These are phyloP conservation scores for Thermochaetoides thermophila DNA, from an alignment of 495 filamentous ascomycete genomes.

Conservation along the genomic window DNA sequence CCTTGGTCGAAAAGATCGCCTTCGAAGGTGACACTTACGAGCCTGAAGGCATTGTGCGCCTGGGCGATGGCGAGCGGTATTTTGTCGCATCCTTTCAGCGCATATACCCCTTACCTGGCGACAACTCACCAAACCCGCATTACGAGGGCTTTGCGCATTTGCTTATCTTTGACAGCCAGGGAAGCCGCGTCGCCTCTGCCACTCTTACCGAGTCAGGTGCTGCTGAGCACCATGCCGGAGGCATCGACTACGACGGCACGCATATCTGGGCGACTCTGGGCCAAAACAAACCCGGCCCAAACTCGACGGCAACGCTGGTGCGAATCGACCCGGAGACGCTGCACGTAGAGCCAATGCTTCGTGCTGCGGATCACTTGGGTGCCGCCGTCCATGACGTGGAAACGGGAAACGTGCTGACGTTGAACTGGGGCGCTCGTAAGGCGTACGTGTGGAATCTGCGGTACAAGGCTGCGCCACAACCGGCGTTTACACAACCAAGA, in stretches of 20 bases:
- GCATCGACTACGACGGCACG: constrained; percentile 27
- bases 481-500: constrained; percentile 15
- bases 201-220: constrained; percentile 14
- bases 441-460: constrained; percentile 17
- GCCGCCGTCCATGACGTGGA: constrained; percentile 19
- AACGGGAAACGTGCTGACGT: constrained; percentile 15
- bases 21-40: constrained; percentile 26
- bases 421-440: constrained; percentile 23
- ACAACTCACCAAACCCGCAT: constrained; percentile 19
- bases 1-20: constrained; percentile 16
- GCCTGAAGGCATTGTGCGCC: constrained; percentile 22
- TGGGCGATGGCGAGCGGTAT: constrained; percentile 16
- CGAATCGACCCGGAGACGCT: constrained; percentile 18
- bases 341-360: constrained; percentile 13
- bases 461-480: constrained; percentile 9
- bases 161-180: constrained; percentile 20
- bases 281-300: constrained; percentile 26
- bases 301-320: constrained; percentile 23
- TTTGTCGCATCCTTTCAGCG: constrained; percentile 21
- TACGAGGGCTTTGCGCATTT: constrained; percentile 22
- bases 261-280: constrained; percentile 22
- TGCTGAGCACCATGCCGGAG: constrained; percentile 20
- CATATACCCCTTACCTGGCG: constrained; percentile 15
- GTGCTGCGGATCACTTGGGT: constrained; percentile 21
- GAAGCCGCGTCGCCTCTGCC: constrained; percentile 22